Evolutionary conservation across 352 stramenopile genomes (phyloP).

Genomic region (Phytophthora brassicae): DNA sequence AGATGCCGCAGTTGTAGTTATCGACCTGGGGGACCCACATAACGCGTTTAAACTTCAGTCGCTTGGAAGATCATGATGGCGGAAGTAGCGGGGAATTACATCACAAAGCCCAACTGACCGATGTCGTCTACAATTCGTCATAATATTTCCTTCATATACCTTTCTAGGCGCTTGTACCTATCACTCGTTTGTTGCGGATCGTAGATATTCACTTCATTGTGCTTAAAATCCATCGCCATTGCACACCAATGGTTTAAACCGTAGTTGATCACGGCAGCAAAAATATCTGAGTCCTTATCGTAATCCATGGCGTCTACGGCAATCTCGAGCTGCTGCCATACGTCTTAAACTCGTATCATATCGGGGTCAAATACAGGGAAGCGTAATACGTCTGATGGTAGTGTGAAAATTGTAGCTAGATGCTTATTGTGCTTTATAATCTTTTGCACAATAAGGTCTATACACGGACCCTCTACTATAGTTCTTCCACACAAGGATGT

Average conservation of each 20-base stretch:
- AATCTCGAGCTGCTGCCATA: not conserved
- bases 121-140: too few relatives aligned
- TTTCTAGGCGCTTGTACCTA: not conserved
- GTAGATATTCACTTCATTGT: not conserved
- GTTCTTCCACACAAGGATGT: too few relatives aligned
- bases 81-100: not conserved
- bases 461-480: too few relatives aligned
- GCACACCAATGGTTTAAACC: slow-evolving; percentile 14
- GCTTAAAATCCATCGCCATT: not conserved
- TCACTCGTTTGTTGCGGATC: not conserved
- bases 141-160: slow-evolving; percentile 1
- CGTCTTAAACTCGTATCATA: not conserved
- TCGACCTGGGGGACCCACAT: not conserved
- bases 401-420: slow-evolving; percentile 14
- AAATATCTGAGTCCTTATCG: not conserved
- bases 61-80: slow-evolving; percentile 1
- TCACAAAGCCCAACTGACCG: too few relatives aligned
- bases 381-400: not conserved
- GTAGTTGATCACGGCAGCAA: slow-evolving; percentile 3
- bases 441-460: too few relatives aligned
- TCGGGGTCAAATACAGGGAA: slow-evolving; percentile 1
- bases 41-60: not conserved
- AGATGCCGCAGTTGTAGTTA: slow-evolving; percentile 14
- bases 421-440: too few relatives aligned
- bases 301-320: not conserved